Evolutionary conservation across 345 rosid species (phyloP).

Genomic region (Pistacia atlantica): DNA sequence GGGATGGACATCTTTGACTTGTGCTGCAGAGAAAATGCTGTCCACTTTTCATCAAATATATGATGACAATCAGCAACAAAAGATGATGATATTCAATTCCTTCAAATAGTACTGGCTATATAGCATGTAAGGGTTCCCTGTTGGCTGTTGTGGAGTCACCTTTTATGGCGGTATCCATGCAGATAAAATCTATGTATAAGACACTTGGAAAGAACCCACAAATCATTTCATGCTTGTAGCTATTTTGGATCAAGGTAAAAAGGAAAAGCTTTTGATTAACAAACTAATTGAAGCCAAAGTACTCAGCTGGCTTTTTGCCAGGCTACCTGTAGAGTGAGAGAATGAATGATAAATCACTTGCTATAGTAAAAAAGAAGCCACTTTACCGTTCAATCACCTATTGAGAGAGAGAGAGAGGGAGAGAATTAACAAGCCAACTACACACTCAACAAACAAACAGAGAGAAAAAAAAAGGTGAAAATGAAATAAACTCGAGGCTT

Average conservation of each 20-base stretch:
- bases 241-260: slow-evolving; percentile 7
- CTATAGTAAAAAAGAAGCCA: background rate
- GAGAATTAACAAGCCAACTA: slow-evolving; percentile 4
- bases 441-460: slow-evolving; percentile 1
- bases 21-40: background rate
- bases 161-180: slow-evolving; percentile 6
- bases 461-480: background rate
- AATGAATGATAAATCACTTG: slow-evolving; percentile 16
- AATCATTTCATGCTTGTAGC: slow-evolving; percentile 9
- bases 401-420: background rate
- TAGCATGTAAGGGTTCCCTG: background rate
- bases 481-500: background rate
- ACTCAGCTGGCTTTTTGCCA: slow-evolving; percentile 16
- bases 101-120: too few species aligned
- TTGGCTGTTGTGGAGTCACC: background rate
- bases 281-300: slow-evolving; percentile 6
- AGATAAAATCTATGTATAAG: slow-evolving; percentile 2
- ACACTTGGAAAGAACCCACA: slow-evolving; percentile 7
- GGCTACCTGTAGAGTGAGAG: slow-evolving; percentile 8
- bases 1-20: slow-evolving; percentile 4
- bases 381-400: slow-evolving; percentile 17
- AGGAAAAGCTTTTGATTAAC: background rate
- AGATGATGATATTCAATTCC: background rate
- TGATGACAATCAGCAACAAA: slow-evolving; percentile 11
- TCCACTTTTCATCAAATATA: slow-evolving; percentile 8